phyloP scores from a whole-genome alignment of 116 monocot genomes.

The Zostera marina region DNA sequence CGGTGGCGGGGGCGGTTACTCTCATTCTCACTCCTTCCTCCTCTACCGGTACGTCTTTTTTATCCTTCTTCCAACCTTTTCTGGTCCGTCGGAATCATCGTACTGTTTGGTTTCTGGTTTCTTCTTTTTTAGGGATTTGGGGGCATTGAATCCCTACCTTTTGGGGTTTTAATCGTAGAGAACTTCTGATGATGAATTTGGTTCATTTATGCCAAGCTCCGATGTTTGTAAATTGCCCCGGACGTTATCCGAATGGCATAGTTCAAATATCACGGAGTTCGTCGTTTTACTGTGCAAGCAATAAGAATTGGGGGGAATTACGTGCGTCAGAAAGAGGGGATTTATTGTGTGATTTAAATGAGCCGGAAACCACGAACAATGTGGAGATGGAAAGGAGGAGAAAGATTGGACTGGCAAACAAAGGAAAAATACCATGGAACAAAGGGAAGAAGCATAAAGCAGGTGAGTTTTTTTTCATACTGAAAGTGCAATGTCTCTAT shows the following conservation, averaged over 20 bases:
- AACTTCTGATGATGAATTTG: slow-evolving; percentile 5
- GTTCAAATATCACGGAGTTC: neutral
- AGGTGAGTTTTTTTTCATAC: slow-evolving; percentile 18
- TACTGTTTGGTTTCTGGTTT: too few relatives aligned
- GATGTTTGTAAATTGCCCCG: slow-evolving; percentile 5
- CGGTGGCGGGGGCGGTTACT: neutral
- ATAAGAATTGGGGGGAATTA: neutral
- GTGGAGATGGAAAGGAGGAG: slow-evolving; percentile 55
- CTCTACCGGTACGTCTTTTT: neutral
- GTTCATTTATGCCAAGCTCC: slow-evolving; percentile 1
- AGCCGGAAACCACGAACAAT: neutral
- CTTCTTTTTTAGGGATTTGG: neutral
- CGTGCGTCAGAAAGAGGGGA: neutral
- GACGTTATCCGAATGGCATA: neutral
- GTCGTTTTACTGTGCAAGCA: neutral
- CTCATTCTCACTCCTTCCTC: neutral
- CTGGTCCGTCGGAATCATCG: neutral
- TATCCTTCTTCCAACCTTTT: neutral
- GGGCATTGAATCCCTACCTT: neutral
- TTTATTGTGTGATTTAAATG: neutral
- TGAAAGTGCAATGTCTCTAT: neutral
- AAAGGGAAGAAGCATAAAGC: slow-evolving; percentile 63
- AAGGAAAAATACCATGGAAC: slow-evolving; percentile 79
- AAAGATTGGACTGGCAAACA: slow-evolving; percentile 82
- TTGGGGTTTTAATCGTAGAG: neutral